phyloP scores from a whole-genome alignment of 441 rosid species.

The Eruca vesicaria region DNA sequence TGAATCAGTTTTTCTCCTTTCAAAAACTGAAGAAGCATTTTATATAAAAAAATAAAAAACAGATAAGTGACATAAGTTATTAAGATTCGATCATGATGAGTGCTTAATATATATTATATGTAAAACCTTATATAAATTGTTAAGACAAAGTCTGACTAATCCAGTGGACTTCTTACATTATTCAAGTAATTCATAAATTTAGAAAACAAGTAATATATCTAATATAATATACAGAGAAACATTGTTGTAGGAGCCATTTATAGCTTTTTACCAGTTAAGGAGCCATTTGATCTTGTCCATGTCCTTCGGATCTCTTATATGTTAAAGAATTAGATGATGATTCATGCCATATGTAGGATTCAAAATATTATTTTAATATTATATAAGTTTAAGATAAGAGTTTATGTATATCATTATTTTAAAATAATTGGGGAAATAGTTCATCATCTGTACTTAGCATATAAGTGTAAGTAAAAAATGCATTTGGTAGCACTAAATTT shows the following conservation, averaged over 20 bases:
- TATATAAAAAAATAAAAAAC: not conserved
- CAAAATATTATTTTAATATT: not conserved
- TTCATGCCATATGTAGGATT: not conserved
- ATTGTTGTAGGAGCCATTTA: slow-evolving; percentile 7
- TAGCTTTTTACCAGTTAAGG: not conserved
- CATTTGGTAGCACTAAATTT: no score
- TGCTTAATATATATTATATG: not conserved
- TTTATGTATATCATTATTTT: not conserved
- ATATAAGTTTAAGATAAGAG: not conserved
- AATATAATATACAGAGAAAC: not conserved
- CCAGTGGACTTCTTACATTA: slow-evolving; percentile 25
- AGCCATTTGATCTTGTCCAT: slow-evolving; percentile 15
- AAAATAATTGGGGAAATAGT: not conserved
- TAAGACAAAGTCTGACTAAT: slow-evolving; percentile 14
- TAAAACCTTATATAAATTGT: not conserved
- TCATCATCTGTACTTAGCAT: no score
- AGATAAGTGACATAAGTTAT: not conserved
- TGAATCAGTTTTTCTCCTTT: slow-evolving; percentile 12
- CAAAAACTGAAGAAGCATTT: slow-evolving; percentile 23
- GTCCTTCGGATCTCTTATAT: not conserved
- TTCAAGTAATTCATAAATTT: not conserved
- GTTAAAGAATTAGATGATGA: not conserved
- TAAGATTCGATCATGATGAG: not conserved
- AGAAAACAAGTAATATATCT: not conserved
- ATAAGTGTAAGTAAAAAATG: no score